Percentiles rank a stretch among this genome's conserved stretches.
These are phyloP conservation scores for Torulaspora gathmanii DNA, from an alignment of 805 yeast genomes.

Conservation along the genomic window DNA sequence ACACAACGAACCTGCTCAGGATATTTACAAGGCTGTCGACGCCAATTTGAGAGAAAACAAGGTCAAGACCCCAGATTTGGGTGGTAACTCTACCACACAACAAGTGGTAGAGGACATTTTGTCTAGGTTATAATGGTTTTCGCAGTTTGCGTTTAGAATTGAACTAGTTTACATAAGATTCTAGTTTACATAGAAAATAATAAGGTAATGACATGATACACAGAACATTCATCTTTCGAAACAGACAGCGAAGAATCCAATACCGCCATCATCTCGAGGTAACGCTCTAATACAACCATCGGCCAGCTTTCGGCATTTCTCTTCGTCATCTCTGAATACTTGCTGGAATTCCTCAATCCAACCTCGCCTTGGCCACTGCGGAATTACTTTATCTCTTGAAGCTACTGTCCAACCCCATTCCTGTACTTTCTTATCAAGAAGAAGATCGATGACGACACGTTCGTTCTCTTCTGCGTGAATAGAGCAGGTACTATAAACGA, in stretches of 20 bases:
- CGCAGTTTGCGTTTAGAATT: not conserved
- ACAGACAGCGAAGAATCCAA: conserved; percentile 95
- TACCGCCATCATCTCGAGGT: conserved; percentile 94
- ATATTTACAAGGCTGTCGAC: conserved; percentile 90
- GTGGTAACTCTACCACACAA: conserved; percentile 83
- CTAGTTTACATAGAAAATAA: conserved; percentile 1
- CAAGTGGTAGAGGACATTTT: conserved; percentile 84
- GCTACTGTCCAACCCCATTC: conserved; percentile 71
- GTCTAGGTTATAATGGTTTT: conserved; percentile 20
- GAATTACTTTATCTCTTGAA: conserved; percentile 58
- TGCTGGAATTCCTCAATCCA: conserved; percentile 58
- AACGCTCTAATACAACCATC: conserved; percentile 82
- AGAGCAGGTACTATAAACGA: conserved; percentile 95
- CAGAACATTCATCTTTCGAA: conserved; percentile 50
- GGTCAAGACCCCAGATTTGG: conserved; percentile 86
- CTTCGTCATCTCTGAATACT: conserved; percentile 40
- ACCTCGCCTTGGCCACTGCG: conserved; percentile 87
- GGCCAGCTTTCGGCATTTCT: conserved; percentile 53
- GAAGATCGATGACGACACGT: conserved; percentile 74
- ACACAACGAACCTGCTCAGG: conserved; percentile 79
- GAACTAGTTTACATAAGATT: conserved; percentile 1
- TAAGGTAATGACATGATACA: not conserved
- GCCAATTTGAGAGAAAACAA: conserved; percentile 78
- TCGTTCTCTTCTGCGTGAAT: conserved; percentile 93
- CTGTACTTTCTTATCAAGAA: conserved; percentile 61